Evolutionary conservation across 2,329 filamentous ascomycete species (phyloP), one percentile per base, ranked within the genome.

Genomic region (Monosporascus sp.): DNA sequence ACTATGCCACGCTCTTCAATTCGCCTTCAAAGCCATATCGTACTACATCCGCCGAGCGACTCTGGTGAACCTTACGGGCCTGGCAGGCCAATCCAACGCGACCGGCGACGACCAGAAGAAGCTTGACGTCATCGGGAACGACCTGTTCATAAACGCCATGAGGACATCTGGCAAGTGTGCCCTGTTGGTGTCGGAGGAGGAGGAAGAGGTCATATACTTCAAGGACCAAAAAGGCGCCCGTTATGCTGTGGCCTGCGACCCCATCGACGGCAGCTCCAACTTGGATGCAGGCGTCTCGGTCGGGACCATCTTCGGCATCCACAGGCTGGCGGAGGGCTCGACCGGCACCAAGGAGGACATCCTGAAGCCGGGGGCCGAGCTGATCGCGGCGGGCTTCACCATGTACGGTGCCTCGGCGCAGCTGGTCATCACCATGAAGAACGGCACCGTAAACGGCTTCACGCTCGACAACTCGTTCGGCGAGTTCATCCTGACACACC

Each of bases 41-140:
- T 96, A 97, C 81, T 99, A 97, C 80, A 99, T 99, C 74, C 92
- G 93, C 66, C 88, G 94, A 72, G 91, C 93, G 37, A 93, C 90
- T 24, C 79, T 99, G 60, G 93, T 97, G 77, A 96, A 96, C 79
- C 84, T 99, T 57, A 95, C 90, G 50, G 94, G 94, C 57, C 85
- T 99, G 48, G 94, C 94, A 57, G 94, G 94, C 55, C 94, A 93
- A 56, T 90, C 91, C 61, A 99, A 99, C 76, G 90, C 81, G 51
- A 97, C 94, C 3, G 94, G 94, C 60, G 94, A 99, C 73, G 94
- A 97, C 71, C 94, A 99, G 74, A 99, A 99, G 85, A 99, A 99
- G 78, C 89, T 99, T 58, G 94, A 99, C 71, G 93, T 99, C 55
- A 97, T 99, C 70, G 93, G 92, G 71, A 97, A 99, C 72, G 94